phyloP scores from a whole-genome alignment of 306 rosid genomes.

The Glycyrrhiza uralensis region DNA sequence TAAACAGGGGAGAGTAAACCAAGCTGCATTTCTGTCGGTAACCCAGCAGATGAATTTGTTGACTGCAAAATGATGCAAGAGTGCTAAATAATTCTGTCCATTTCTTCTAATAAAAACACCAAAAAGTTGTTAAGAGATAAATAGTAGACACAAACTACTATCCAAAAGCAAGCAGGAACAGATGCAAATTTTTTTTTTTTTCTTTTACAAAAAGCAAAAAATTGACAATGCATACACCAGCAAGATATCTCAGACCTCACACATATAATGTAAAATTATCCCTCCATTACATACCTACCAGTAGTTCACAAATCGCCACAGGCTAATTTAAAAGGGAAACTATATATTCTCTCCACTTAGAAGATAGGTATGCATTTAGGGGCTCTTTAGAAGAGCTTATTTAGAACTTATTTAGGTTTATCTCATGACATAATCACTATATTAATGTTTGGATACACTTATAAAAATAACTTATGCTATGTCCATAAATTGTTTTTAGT shows the following conservation, averaged over 20 bases:
- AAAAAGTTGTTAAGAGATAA: background rate
- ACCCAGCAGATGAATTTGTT: constrained; percentile 61
- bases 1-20: constrained; percentile 79
- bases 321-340: background rate
- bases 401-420: too few relatives aligned
- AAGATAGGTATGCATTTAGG: background rate
- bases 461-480: too few relatives aligned
- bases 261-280: background rate
- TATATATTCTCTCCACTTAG: background rate
- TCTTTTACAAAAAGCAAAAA: background rate
- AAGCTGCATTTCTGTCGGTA: constrained; percentile 70
- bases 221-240: background rate
- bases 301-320: background rate
- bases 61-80: constrained; percentile 46
- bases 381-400: too few relatives aligned
- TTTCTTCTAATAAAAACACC: background rate
- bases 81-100: constrained; percentile 16
- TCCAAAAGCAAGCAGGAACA: background rate
- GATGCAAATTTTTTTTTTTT: background rate
- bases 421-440: too few relatives aligned
- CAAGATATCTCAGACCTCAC: constrained; percentile 1
- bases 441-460: too few relatives aligned
- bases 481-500: too few relatives aligned
- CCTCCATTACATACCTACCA: background rate
- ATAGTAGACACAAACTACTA: background rate